These are phyloP conservation scores for Cicer chorassanicum DNA, from an alignment of 306 rosid genomes.

Conservation along the genomic window DNA sequence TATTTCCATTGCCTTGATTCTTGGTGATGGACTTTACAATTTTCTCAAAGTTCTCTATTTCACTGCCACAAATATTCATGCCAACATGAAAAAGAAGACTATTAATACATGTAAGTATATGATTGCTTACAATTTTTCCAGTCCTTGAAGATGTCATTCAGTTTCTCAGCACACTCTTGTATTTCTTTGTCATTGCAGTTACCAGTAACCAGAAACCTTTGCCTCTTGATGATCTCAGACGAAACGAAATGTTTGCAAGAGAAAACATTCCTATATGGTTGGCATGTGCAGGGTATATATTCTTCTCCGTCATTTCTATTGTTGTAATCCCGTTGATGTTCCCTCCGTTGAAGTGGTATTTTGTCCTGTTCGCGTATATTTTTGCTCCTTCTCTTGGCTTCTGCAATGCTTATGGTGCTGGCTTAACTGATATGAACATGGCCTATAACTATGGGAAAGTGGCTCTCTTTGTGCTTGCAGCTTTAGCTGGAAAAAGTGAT, in stretches of 20 bases:
- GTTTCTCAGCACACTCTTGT: neutral
- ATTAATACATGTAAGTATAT: conserved; percentile 58
- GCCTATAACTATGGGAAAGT: conserved; percentile 97
- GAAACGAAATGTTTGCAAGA: conserved; percentile 80
- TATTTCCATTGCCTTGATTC: conserved; percentile 86
- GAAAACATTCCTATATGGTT: conserved; percentile 89
- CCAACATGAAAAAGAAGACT: conserved; percentile 56
- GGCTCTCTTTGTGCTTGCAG: conserved; percentile 91
- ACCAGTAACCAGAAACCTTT: conserved; percentile 50
- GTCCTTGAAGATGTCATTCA: neutral
- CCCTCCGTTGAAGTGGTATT: conserved; percentile 91
- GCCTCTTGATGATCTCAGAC: conserved; percentile 65
- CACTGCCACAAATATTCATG: conserved; percentile 62
- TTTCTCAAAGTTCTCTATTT: conserved; percentile 78
- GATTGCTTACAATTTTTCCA: neutral
- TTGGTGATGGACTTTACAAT: conserved; percentile 96
- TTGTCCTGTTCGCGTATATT: conserved; percentile 73
- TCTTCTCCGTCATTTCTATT: conserved; percentile 72
- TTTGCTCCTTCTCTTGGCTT: conserved; percentile 92
- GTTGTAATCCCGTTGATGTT: conserved; percentile 89
- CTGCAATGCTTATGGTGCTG: conserved; percentile 99
- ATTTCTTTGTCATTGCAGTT: conserved; percentile 50
- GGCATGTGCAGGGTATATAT: conserved; percentile 68
- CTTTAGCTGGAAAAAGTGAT: conserved; percentile 67
- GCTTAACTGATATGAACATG: conserved; percentile 97